Evolutionary conservation across 2,329 filamentous ascomycete genomes (phyloP).

Genomic region (Penicillium sp.): DNA sequence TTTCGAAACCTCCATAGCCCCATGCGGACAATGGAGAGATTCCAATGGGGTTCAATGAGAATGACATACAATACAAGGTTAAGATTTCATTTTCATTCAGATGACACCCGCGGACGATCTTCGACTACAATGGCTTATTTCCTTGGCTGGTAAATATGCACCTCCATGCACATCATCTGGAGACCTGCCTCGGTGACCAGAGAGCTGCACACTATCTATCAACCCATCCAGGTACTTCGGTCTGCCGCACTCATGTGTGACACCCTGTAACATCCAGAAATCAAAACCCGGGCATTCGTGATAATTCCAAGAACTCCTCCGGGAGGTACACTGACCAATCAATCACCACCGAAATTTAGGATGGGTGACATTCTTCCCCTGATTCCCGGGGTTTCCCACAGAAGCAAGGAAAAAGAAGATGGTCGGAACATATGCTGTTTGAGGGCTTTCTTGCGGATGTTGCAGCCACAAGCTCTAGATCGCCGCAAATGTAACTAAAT

Average conservation of each 20-base stretch:
- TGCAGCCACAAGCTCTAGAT: neutral
- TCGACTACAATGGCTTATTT: neutral
- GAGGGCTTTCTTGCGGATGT: neutral
- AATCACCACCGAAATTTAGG: neutral
- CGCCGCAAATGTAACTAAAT: neutral
- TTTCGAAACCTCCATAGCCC: too few species aligned
- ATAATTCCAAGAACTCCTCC: neutral
- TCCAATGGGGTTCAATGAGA: too few species aligned
- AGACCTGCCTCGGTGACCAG: neutral
- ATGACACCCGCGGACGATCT: too few species aligned
- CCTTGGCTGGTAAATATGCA: neutral
- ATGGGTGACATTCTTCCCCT: constrained; percentile 18
- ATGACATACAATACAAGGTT: too few species aligned
- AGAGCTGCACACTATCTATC: constrained; percentile 4
- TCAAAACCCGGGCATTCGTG: neutral
- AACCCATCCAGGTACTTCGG: too few species aligned
- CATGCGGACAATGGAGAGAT: too few species aligned
- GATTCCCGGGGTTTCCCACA: neutral
- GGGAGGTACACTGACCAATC: constrained; percentile 4
- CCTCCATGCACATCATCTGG: neutral
- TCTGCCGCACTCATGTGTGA: neutral
- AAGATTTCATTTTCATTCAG: too few species aligned
- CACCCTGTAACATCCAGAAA: neutral
- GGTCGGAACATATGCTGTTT: constrained; percentile 12
- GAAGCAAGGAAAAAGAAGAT: neutral